Evolutionary conservation across 192 early-diverging fungal species (phyloP).

Genomic region (Diversispora epigaea): DNA sequence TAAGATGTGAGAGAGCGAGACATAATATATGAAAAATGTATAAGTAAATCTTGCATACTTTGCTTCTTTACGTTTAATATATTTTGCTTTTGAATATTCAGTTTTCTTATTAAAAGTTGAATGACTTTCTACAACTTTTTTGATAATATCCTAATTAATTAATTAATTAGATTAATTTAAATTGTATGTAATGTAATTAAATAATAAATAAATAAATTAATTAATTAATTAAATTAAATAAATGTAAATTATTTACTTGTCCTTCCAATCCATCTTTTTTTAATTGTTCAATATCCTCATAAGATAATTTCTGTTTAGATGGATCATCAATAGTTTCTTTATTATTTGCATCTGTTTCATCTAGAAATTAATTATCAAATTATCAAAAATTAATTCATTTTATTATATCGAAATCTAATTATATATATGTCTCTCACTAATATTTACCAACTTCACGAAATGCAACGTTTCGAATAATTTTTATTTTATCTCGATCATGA

Average conservation of each 20-base stretch:
- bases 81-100: conserved; percentile 94
- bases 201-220: background rate
- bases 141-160: conserved; percentile 65
- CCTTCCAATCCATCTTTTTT: conserved; percentile 73
- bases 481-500: conserved; percentile 56
- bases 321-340: conserved; percentile 73
- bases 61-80: conserved; percentile 81
- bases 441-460: conserved; percentile 41
- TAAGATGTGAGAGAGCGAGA: background rate
- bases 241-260: conserved; percentile 42
- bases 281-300: conserved; percentile 79
- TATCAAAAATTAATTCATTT: background rate
- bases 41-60: conserved; percentile 49
- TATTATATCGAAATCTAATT: background rate
- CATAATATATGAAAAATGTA: background rate
- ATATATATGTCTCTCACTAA: conserved; percentile 15
- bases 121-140: conserved; percentile 78
- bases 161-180: background rate
- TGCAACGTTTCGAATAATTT: conserved; percentile 38
- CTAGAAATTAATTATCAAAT: conserved; percentile 21
- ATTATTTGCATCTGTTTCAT: conserved; percentile 82
- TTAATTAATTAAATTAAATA: background rate
- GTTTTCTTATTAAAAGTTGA: conserved; percentile 90
- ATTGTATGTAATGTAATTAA: too few species aligned
- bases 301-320: conserved; percentile 74